These are phyloP conservation scores for Calendula officinalis DNA, from an alignment of 129 eudicot species.

Conservation along the genomic window DNA sequence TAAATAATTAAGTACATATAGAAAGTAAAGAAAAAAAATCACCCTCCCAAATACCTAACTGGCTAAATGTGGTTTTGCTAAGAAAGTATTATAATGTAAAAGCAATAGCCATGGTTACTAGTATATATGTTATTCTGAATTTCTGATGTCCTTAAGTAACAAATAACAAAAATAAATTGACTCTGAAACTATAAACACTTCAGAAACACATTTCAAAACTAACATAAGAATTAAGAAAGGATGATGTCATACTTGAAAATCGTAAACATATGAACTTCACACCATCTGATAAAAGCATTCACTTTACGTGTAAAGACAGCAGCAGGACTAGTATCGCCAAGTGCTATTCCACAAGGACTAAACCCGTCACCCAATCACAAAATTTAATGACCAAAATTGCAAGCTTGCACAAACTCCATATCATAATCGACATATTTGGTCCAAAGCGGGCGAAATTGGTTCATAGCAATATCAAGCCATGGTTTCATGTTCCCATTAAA, in stretches of 20 bases:
- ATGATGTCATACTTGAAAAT: constrained; percentile 38
- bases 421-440: constrained; percentile 79
- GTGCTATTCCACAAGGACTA: constrained; percentile 28
- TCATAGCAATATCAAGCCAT: constrained; percentile 88
- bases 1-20: no score
- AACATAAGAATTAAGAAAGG: constrained; percentile 32
- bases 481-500: constrained; percentile 90
- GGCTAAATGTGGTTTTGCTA: no score
- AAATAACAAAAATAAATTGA: constrained; percentile 25
- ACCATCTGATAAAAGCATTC: constrained; percentile 25
- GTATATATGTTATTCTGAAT: constrained; percentile 25
- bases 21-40: no score
- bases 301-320: constrained; percentile 41
- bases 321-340: constrained; percentile 30
- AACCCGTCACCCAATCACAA: constrained; percentile 6
- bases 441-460: constrained; percentile 85
- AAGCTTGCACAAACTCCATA: constrained; percentile 71
- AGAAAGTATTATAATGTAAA: not conserved
- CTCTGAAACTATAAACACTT: constrained; percentile 41
- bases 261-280: constrained; percentile 26
- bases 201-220: constrained; percentile 34
- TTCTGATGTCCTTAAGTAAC: constrained; percentile 23
- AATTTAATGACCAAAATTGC: constrained; percentile 70
- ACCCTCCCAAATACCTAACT: no score
- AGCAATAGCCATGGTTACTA: constrained; percentile 11